Base-by-base conservation (phyloP, 1,139 yeast genomes). In the Candida freyschussii region DNA sequence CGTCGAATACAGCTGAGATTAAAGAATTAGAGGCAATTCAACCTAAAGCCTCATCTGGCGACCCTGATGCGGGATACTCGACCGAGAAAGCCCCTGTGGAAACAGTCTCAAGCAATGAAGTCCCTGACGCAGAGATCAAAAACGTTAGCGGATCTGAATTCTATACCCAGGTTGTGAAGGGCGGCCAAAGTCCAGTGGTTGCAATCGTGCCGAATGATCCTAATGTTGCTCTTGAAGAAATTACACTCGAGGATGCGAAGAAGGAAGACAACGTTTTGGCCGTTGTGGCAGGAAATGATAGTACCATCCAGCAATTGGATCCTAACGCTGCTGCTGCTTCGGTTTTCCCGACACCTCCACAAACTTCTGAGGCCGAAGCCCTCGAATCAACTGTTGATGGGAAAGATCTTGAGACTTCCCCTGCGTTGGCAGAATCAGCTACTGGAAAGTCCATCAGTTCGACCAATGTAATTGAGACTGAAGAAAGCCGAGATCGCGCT, bases 301-400 rank as follows among this genome's bases (percentile, higher is more conserved):
- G 31, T 9, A 27, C 40, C 14, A 21, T 40, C 13, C 36, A 43
- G 26, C 35, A 39, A 13, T 25, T 41, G 10, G 20, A 35, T 10
- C 29, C 37, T 18, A 32, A 25, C 6, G 24, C 29, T 15, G 13
- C 29, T 13, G 30, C 28, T 17, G 27, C 32, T 21, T 25, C 32
- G 8, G 17, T 36, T 6, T 30, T 43, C n/a, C 38, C 40, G 21
- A 47, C 50, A 15, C 48, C 49, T 27, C 51, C 51, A 13, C 30
- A 26, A 4, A 44, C 53, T n/a, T 32, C 47, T n/a, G 36, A 21
- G 26, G 13, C 21, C 11, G 15, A 29, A 12, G 6, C 27, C n/a
- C 11, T 13, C 5, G 18, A 17, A 10, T 12, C 14, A 17, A 13
- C 24, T 24, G 19, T 28, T 21, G 33, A 17, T 17, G 27, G 12